Evolutionary conservation across 2,329 filamentous ascomycete species (phyloP), one percentile per base, ranked within the genome.

Genomic region (Rutstroemia sydowiana): DNA sequence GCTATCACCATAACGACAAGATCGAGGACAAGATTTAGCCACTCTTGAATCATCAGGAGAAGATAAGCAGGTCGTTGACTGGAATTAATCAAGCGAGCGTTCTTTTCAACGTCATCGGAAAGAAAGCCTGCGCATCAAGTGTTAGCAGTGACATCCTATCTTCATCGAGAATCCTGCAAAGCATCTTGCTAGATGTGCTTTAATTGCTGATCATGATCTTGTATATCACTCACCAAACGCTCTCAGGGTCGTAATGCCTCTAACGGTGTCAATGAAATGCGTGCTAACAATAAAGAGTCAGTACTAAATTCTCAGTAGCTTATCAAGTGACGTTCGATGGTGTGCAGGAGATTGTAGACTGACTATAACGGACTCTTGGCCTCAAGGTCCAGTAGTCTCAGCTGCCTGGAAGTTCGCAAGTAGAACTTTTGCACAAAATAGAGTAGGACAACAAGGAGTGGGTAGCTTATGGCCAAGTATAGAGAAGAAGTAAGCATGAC

Each of bases 61-160:
- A 81, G 69, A 58, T 83, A 83, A 45, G 75, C 77, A 0, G 79
- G 78, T 18, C 70, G 66, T 57, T 83, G 79, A 0, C 78, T 79
- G 7, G 65, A 65, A 54, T 83, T 75, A 1, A 83, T 65, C 0
- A 78, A 68, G 6, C 59, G 55, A 20, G 72, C 63, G 48, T 77
- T 79, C 53, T 50, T 45, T 32, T 48, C 77, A 14, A 48, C 7
- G 9, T 49, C 45, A 3, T 51, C 8, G 16, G 45, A 46, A 51
- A 52, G n/a, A 21, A 42, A 40, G 42, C 26, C 36, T 52, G 6
- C 2, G 14, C 7, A 11, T 13, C 16, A 13, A 28, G 20, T 40
- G 14, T 43, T 28, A 34, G 43, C 43, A 47, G 20, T 18, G 5
- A 14, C 6, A n/a, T n/a, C n/a, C n/a, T n/a, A n/a, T 20, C 3